phyloP scores from a whole-genome alignment of 345 rosid genomes.

The Nephelium lappaceum region DNA sequence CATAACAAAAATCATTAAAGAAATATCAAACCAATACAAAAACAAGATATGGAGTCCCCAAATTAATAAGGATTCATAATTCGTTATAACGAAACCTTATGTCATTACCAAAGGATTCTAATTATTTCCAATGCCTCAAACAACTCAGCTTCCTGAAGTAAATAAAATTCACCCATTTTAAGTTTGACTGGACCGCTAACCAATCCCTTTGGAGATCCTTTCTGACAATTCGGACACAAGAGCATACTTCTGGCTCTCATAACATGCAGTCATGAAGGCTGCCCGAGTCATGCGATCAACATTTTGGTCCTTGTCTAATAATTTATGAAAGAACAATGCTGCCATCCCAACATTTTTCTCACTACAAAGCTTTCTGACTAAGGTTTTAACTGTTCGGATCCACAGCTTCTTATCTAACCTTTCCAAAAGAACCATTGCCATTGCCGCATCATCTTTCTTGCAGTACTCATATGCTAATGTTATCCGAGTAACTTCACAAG shows the following conservation, averaged over 20 bases:
- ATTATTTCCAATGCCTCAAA: not conserved
- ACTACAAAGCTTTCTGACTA: conserved; percentile 81
- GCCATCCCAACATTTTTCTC: conserved; percentile 86
- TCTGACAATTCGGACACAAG: conserved; percentile 69
- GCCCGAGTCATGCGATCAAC: conserved; percentile 67
- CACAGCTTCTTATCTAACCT: conserved; percentile 73
- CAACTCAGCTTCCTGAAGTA: not conserved
- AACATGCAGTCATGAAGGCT: conserved; percentile 76
- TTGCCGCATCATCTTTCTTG: conserved; percentile 74
- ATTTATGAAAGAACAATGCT: conserved; percentile 70
- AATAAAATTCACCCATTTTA: conserved; percentile 10
- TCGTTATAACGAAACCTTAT: no score
- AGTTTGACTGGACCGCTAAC: conserved; percentile 28
- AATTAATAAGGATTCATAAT: no score
- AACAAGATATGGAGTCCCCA: conserved; percentile 16
- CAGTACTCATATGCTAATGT: conserved; percentile 87
- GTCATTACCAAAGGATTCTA: not conserved
- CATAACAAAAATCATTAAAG: not conserved
- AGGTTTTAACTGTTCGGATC: conserved; percentile 74
- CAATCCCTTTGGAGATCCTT: conserved; percentile 56
- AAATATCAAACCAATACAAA: not conserved
- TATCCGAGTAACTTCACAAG: conserved; percentile 79
- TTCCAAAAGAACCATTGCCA: conserved; percentile 78
- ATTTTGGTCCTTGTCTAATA: conserved; percentile 55
- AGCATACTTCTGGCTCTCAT: conserved; percentile 71